Evolutionary conservation across 768 basidiomycete genomes (phyloP).

Genomic region (Termitomyces sp.): DNA sequence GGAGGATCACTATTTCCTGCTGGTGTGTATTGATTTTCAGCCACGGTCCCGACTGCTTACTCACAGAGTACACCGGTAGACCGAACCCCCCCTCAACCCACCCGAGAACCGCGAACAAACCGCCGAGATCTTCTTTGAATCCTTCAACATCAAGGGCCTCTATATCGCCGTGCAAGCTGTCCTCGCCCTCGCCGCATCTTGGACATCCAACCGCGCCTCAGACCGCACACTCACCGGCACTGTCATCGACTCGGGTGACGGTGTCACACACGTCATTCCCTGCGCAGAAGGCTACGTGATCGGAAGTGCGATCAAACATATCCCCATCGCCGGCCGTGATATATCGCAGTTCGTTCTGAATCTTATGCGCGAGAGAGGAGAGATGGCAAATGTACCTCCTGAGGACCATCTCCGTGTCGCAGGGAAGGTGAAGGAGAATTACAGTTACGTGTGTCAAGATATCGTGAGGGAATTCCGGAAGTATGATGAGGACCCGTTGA

Average conservation of each 20-base stretch:
- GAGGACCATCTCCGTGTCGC: constrained; percentile 93
- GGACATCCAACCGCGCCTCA: constrained; percentile 85
- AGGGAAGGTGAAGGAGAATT: constrained; percentile 94
- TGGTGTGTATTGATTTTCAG: constrained; percentile 50
- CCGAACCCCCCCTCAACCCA: constrained; percentile 97
- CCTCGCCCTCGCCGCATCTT: constrained; percentile 94
- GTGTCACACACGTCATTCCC: constrained; percentile 97
- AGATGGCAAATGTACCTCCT: constrained; percentile 84
- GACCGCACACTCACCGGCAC: constrained; percentile 95
- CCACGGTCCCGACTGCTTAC: not conserved
- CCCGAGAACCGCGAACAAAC: constrained; percentile 99
- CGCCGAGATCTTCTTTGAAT: constrained; percentile 99
- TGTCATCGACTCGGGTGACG: constrained; percentile 98
- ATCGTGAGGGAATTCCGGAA: constrained; percentile 99
- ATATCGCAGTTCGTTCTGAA: constrained; percentile 96
- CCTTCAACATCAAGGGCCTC: constrained; percentile 97
- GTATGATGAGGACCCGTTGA: constrained; percentile 93
- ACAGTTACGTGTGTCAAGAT: constrained; percentile 97
- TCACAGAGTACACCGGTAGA: constrained; percentile 39
- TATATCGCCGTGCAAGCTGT: constrained; percentile 99
- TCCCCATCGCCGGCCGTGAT: constrained; percentile 97
- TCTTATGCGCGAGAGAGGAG: constrained; percentile 91
- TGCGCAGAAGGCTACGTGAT: constrained; percentile 98
- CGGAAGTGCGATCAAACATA: constrained; percentile 97
- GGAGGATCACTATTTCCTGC: constrained; percentile 96